These are phyloP conservation scores for Cyclostephanos invisitatus DNA, from an alignment of 108 stramenopile genomes.

Conservation along the genomic window DNA sequence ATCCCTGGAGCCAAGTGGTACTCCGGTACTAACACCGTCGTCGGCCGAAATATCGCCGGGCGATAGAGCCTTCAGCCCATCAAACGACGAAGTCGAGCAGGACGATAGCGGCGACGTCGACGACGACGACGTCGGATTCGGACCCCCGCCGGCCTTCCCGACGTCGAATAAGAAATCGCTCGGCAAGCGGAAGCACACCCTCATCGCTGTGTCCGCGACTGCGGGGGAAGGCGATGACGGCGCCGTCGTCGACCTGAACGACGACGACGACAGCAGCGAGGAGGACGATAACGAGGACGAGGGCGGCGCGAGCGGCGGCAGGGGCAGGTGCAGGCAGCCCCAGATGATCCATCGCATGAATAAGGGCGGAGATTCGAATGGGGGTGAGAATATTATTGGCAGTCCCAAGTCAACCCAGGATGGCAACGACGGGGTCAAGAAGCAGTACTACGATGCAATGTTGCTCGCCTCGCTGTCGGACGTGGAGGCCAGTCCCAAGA, in stretches of 20 bases:
- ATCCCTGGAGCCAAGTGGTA: background rate
- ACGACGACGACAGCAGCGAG: background rate
- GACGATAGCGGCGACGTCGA: background rate
- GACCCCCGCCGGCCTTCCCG: conserved; percentile 38
- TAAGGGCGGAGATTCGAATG: background rate
- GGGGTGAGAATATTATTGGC: background rate
- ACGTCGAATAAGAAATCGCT: conserved; percentile 10
- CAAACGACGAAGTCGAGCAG: conserved; percentile 1
- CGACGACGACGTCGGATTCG: conserved; percentile 24
- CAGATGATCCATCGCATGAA: conserved; percentile 37
- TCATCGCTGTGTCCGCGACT: conserved; percentile 25
- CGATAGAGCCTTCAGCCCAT: conserved; percentile 4
- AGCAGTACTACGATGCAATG: conserved; percentile 38
- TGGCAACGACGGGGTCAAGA: conserved; percentile 13
- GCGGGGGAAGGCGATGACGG: background rate
- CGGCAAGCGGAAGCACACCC: conserved; percentile 21
- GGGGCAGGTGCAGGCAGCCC: conserved; percentile 1
- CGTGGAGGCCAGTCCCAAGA: conserved; percentile 19
- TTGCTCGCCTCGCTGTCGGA: conserved; percentile 37
- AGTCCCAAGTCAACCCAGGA: conserved; percentile 4
- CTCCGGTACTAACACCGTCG: background rate
- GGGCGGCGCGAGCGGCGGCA: background rate
- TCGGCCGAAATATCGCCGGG: conserved; percentile 15
- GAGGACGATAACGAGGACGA: background rate
- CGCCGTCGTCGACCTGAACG: background rate